A percentile compares a stretch with the other conserved stretches of the same genome.
Evolutionary conservation across 2,329 filamentous ascomycete species (phyloP).

Genomic region (Scleromitrula shiraiana): DNA sequence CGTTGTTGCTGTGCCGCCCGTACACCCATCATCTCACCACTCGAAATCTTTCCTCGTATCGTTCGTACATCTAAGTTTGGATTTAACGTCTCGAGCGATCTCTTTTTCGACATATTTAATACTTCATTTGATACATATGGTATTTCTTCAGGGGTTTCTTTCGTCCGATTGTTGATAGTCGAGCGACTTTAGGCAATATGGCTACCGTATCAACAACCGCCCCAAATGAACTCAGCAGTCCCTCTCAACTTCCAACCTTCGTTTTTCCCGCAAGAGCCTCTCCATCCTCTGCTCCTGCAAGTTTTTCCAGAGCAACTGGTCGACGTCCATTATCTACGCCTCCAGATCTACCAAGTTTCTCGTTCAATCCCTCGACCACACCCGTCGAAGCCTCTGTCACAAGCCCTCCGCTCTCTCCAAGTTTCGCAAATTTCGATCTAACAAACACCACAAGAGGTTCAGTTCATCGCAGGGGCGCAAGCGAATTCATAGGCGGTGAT

Average conservation of each 20-base stretch:
- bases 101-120: neutral
- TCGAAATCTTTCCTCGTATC: neutral
- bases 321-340: slow-evolving; percentile 42
- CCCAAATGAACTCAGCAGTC: slow-evolving; percentile 6
- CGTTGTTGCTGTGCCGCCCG: slow-evolving; percentile 3
- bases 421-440: slow-evolving; percentile 3
- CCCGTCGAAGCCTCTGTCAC: slow-evolving; percentile 28
- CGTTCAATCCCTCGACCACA: slow-evolving; percentile 3
- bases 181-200: slow-evolving; percentile 8
- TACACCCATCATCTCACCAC: neutral
- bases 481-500: slow-evolving; percentile 79
- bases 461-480: slow-evolving; percentile 68
- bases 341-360: slow-evolving; percentile 4
- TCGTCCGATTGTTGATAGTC: slow-evolving; percentile 9
- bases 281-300: slow-evolving; percentile 16
- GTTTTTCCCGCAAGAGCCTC: slow-evolving; percentile 20
- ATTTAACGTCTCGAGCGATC: slow-evolving; percentile 4
- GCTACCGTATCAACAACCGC: slow-evolving; percentile 6
- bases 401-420: slow-evolving; percentile 41
- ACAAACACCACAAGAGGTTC: slow-evolving; percentile 40
- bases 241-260: slow-evolving; percentile 22
- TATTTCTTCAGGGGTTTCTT: slow-evolving; percentile 2
- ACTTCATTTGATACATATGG: slow-evolving; percentile 7
- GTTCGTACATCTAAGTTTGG: neutral
- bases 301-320: slow-evolving; percentile 37